These are phyloP conservation scores for Jackrogersella minutella DNA, from an alignment of 495 filamentous ascomycete genomes.

Conservation along the genomic window DNA sequence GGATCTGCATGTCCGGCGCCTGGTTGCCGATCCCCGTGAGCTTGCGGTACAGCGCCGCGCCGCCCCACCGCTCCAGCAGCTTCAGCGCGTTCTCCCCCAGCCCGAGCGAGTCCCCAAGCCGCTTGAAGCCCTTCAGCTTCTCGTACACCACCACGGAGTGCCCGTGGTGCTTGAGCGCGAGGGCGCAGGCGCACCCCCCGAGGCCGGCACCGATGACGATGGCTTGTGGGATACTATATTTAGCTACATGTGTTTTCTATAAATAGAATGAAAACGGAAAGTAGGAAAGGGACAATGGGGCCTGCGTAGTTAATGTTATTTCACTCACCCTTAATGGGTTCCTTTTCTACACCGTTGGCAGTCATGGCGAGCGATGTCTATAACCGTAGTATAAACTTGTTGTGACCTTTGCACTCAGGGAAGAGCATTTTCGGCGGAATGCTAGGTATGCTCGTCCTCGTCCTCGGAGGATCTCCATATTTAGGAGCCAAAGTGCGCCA, in stretches of 20 bases:
- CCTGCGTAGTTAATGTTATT: neutral
- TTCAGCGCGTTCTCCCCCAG: constrained; percentile 62
- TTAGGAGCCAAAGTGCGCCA: constrained; percentile 7
- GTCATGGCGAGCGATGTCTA: constrained; percentile 14
- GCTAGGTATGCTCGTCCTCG: too few species aligned
- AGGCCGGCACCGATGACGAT: constrained; percentile 63
- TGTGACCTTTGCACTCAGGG: neutral
- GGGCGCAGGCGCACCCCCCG: constrained; percentile 61
- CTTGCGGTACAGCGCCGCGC: constrained; percentile 49
- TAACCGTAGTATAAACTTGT: neutral
- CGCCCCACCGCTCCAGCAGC: constrained; percentile 59
- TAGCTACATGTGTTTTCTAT: neutral
- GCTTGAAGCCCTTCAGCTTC: constrained; percentile 56
- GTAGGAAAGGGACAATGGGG: neutral
- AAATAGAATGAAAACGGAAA: neutral
- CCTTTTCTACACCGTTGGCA: constrained; percentile 13
- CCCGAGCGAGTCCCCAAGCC: constrained; percentile 60
- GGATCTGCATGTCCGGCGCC: constrained; percentile 61
- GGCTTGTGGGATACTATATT: constrained; percentile 42
- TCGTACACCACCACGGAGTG: constrained; percentile 61
- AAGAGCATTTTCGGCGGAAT: neutral
- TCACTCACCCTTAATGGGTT: constrained; percentile 38
- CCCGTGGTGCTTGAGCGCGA: constrained; percentile 61
- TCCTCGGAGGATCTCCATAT: constrained; percentile 6
- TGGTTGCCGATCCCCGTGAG: constrained; percentile 62